Evolutionary conservation across 1,284 basidiomycete genomes (phyloP), one percentile per base, ranked within the genome.

Genomic region (Termitomyces sp.): DNA sequence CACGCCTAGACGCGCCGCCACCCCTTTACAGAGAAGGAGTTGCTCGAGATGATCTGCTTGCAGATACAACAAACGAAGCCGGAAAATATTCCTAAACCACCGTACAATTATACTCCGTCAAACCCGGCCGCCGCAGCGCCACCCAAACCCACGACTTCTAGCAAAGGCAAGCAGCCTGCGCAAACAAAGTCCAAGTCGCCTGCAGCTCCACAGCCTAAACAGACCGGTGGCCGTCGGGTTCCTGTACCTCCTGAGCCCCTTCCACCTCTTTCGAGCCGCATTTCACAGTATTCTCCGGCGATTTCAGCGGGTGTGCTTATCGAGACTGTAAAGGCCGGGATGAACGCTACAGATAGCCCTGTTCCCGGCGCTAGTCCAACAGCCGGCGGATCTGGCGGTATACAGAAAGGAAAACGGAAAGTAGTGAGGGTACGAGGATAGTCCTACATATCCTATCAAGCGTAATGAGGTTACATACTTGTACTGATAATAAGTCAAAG

Each of bases 1-100:
- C 33, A 21, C 41, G 26, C 40, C 31, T 21, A 26, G 46, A 53
- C 52, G 35, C 21, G 52, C 40, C 38, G 31, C 40, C 33, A 41
- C 18, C 37, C 24, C 21, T 52, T 49, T 46, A 8, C 68, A 94
- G 91, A 95, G 72, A 91, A 93, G 66, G 84, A 91, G 60, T 75
- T 96, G 1, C 77, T 93, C 53, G 84, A 88, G 67, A 77, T 82
- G 64, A 80, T 95, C 60, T 82, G 86, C 16, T 72, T 79, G 53
- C 84, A 89, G 62, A 86, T 95, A 55, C 90, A 91, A 63, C 71
- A 75, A 47, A 66, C 79, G 56, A 88, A 92, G 66, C 86, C 89
- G 0, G 82, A 86, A 54, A 81, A 79, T 57, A 70, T 84, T 21
- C 90, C 89, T 30, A 78, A 77, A 54, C 76, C 81, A n/a, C 86